Conservation (phyloP, 768 basidiomycete species). For the Collybia mongolica region DNA sequence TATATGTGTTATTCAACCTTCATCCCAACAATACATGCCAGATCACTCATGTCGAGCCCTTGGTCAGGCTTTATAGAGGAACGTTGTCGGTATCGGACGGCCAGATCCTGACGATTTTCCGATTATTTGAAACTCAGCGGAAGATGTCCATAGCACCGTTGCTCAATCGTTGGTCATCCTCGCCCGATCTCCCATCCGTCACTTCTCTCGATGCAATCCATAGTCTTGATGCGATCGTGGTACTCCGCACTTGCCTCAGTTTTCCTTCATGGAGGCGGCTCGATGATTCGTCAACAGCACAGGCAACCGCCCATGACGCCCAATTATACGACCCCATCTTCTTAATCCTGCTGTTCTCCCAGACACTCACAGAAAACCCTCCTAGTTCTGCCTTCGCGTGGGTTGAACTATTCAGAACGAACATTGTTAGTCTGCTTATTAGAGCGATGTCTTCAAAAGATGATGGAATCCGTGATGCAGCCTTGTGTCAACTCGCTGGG, state of each 20-base stretch:
- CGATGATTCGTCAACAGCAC: slow-evolving; percentile 29
- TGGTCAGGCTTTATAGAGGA: slow-evolving; percentile 73
- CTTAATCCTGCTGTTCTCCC: slow-evolving; percentile 62
- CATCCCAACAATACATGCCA: slow-evolving; percentile 87
- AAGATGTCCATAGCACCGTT: slow-evolving; percentile 64
- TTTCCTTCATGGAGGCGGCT: slow-evolving; percentile 69
- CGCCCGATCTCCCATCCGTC: slow-evolving; percentile 37
- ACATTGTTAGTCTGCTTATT: slow-evolving; percentile 71
- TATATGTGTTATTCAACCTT: slow-evolving; percentile 67
- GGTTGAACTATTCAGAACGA: slow-evolving; percentile 85
- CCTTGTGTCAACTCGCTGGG: slow-evolving; percentile 58
- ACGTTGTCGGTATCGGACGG: slow-evolving; percentile 67
- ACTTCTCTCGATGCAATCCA: slow-evolving; percentile 65
- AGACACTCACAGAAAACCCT: slow-evolving; percentile 58
- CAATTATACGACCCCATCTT: slow-evolving; percentile 81
- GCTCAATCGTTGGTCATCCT: slow-evolving; percentile 64
- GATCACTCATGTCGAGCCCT: slow-evolving; percentile 75
- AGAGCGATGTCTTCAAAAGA: slow-evolving; percentile 72
- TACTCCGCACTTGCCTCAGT: slow-evolving; percentile 68
- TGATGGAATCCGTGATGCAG: slow-evolving; percentile 54
- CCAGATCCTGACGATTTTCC: slow-evolving; percentile 70
- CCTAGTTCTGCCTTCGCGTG: slow-evolving; percentile 68
- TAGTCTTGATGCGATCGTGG: slow-evolving; percentile 62
- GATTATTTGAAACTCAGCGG: slow-evolving; percentile 72
- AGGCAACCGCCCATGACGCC: slow-evolving; percentile 28